Evolutionary conservation across 306 rosid species (phyloP), one percentile per base, ranked within the genome.

Genomic region (Cicer bijugum): DNA sequence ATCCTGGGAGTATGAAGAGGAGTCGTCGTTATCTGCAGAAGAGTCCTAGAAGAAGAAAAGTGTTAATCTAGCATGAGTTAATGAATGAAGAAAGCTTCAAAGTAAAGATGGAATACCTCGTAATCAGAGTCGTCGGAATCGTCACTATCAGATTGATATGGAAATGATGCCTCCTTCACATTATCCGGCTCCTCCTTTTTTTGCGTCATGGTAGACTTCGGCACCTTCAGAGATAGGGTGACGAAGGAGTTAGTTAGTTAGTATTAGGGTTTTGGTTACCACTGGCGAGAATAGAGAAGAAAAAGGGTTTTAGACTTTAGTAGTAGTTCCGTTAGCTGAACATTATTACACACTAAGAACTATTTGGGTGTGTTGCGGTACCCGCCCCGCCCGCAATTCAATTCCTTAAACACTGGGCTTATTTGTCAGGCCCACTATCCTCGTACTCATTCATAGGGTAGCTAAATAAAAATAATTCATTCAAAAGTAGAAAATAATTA

Each of bases 91-190:
- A 65, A 20, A 3, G 7, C 38, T n/a, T 12, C n/a, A 8, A 42
- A 75, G 40, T 37, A 16, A 59, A 15, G n/a, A 53, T 19, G 42
- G 52, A 14, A 46, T 39, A 84, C 83, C 84, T 67, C 80, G 17
- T 69, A 88, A 33, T 80, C 86, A 23, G 88, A 68, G 35, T 28
- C 35, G 46, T 72, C 87, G 9, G 85, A 82, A 0, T 40, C 77
- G 10, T 69, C 9, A 3, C 35, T 28, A 6, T 55, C 70, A 0
- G 14, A 2, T 28, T 28, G 35, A 28, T 28, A 4, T 8, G 55
- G 69, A 51, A 47, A 1, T 1, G 67, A 50, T 17, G 50, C 50
- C 42, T 0, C 67, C 0, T 70, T 70, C 12, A 28, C 35, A 28
- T 60, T 57, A 8, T 58, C 33, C 35, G 35, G 35, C 2, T 70